Conservation (phyloP, 2,329 filamentous ascomycete genomes). For the Trichophyton schoenleinii region DNA sequence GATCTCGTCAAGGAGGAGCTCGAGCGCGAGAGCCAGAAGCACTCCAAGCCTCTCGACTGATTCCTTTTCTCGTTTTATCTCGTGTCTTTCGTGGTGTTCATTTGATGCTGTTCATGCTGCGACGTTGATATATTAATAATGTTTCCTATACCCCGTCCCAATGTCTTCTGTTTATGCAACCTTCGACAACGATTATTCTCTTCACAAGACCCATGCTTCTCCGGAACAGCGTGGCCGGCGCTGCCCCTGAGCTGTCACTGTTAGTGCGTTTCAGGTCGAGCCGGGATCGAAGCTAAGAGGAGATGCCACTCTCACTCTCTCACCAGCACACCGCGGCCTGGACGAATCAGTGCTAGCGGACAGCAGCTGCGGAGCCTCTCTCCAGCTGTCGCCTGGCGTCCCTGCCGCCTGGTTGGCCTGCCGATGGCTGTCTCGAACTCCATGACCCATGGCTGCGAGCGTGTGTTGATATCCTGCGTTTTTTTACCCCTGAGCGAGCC, state of each 20-base stretch:
- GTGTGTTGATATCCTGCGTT: neutral
- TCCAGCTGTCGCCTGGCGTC: neutral
- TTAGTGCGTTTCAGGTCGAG: constrained; percentile 1
- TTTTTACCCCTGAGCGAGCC: neutral
- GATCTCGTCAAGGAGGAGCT: neutral
- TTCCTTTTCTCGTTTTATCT: neutral
- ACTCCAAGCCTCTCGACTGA: neutral
- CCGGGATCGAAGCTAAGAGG: neutral
- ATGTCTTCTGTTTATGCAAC: neutral
- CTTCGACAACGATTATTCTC: neutral
- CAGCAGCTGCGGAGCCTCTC: neutral
- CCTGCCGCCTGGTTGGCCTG: neutral
- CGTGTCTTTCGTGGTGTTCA: neutral
- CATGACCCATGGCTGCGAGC: neutral
- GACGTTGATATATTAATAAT: neutral
- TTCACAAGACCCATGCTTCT: neutral
- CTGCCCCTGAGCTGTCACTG: neutral
- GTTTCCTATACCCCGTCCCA: neutral
- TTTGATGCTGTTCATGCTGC: neutral
- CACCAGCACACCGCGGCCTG: neutral
- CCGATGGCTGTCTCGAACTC: neutral
- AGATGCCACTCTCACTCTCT: neutral
- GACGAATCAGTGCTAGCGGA: neutral
- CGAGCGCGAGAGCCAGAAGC: neutral
- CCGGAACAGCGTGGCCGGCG: neutral